A percentile compares a stretch with the other conserved stretches of the same genome.
phyloP scores from a whole-genome alignment of 2,329 filamentous ascomycete genomes.

The Fusarium pininemorale region DNA sequence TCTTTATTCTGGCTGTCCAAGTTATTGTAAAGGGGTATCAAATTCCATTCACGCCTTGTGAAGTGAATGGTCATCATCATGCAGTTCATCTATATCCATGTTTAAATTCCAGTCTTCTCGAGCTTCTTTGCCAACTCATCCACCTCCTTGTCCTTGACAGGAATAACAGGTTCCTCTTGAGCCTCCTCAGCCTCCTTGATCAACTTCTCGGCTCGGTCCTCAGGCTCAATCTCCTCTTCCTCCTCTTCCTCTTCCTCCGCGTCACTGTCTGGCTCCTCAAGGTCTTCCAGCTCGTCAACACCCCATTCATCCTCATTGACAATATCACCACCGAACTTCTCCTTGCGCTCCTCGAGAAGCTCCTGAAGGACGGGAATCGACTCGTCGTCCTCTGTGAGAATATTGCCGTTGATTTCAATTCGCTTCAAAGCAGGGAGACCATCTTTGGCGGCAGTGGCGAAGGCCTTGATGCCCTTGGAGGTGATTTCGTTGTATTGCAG shows the following conservation, averaged over 20 bases:
- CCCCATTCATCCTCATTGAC: constrained; percentile 85
- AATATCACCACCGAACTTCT: constrained; percentile 71
- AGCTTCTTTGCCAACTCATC: constrained; percentile 81
- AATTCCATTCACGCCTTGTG: constrained; percentile 40
- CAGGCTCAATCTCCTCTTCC: constrained; percentile 67
- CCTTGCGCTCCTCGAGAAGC: constrained; percentile 80
- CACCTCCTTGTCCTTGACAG: constrained; percentile 78
- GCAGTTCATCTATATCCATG: constrained; percentile 41
- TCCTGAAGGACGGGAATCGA: constrained; percentile 74
- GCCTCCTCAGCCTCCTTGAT: constrained; percentile 75
- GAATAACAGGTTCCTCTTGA: constrained; percentile 76
- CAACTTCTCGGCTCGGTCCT: constrained; percentile 75
- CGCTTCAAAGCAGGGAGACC: constrained; percentile 80
- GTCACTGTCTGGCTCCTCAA: constrained; percentile 79
- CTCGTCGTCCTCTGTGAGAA: constrained; percentile 86
- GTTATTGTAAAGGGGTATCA: constrained; percentile 43
- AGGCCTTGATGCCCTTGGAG: constrained; percentile 73
- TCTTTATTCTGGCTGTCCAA: neutral
- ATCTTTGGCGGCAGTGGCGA: constrained; percentile 73
- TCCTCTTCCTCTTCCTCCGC: constrained; percentile 75
- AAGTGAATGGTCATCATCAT: constrained; percentile 39
- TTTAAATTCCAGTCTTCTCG: constrained; percentile 72
- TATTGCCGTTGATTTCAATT: constrained; percentile 96
- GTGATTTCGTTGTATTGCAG: constrained; percentile 97
- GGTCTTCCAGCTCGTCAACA: constrained; percentile 84